These are phyloP conservation scores for Cyclotella baltica DNA, from an alignment of 108 stramenopile species.

Conservation along the genomic window DNA sequence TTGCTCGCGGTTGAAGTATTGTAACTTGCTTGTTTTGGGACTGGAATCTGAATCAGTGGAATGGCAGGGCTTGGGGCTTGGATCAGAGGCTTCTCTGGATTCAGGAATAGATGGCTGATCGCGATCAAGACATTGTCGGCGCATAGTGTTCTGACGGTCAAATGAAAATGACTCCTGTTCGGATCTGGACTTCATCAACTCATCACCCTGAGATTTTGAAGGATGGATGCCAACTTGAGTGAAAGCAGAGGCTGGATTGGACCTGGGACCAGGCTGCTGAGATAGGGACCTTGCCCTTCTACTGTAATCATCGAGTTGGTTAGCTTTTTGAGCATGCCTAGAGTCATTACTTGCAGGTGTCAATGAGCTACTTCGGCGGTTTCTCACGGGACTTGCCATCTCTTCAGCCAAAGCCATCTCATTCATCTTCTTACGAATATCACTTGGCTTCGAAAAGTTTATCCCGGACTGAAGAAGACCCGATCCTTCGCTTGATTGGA, in stretches of 20 bases:
- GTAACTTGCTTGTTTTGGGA: background rate
- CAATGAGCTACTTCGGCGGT: too few relatives aligned
- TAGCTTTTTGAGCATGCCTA: background rate
- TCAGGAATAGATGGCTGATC: background rate
- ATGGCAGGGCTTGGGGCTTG: background rate
- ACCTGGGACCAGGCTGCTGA: constrained; percentile 1
- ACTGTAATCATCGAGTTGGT: background rate
- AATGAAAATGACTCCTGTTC: too few relatives aligned
- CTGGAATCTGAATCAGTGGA: background rate
- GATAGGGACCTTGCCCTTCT: background rate
- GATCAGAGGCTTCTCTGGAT: background rate
- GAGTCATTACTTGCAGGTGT: background rate
- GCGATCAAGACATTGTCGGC: background rate
- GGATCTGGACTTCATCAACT: too few relatives aligned
- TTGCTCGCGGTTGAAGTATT: too few relatives aligned
- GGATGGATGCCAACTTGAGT: background rate
- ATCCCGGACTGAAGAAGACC: background rate
- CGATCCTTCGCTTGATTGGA: background rate
- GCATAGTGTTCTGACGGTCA: background rate
- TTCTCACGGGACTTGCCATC: constrained; percentile 24
- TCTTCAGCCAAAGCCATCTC: constrained; percentile 23
- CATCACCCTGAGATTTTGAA: background rate
- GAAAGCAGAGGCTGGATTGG: background rate
- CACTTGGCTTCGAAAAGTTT: background rate
- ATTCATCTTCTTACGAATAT: constrained; percentile 15